Base-by-base conservation (phyloP, 2,329 filamentous ascomycete genomes). In the Hyphodiscus sp. region DNA sequence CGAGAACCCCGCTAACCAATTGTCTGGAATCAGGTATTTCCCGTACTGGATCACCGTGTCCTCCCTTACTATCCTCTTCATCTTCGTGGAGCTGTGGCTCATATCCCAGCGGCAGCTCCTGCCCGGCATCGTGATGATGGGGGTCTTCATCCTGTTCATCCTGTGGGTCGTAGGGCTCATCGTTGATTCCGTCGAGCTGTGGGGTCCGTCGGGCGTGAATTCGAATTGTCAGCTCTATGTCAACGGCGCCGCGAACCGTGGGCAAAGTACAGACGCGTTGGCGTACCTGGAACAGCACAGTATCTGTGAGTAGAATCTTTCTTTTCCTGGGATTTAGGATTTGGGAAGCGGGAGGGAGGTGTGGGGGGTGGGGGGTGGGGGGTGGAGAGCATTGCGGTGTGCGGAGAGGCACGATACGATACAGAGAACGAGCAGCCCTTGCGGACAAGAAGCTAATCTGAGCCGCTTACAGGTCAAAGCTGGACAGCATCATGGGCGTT, bases 111-210 rank as follows among this genome's bases (percentile, higher is more conserved):
- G 81, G 1, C 79, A 82, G 9, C 73, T 87, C 1, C 71, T 87
- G 0, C 78, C 78, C 0, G 82, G 82, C 73, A 85, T 85, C 47
- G 80, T 81, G 71, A 85, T 81, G 58, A 76, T 86, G 19, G 82
- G 82, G 54, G 77, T 77, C 45, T 85, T 86, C 63, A 76, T 86
- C 59, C 73, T 86, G 52, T 85, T 86, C 56, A 74, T 86, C 1
- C 70, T 87, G n/a, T 87, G 82, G 82, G 71, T 86, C 41, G 81
- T 85, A 38, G 83, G 83, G 0, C 71, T 87, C 9, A 75, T 87
- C 46, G 79, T 85, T 44, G 72, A 82, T 6, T 75, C 75, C 16
- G 77, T 86, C 51, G 76, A 86, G 69, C 76, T 87, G 0, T 87
- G 81, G 76, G 82, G 83, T 0, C 78, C 81, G 0, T 62, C 80